Conservation (phyloP, 257 asterid genomes). For the Jasminum sambac region DNA sequence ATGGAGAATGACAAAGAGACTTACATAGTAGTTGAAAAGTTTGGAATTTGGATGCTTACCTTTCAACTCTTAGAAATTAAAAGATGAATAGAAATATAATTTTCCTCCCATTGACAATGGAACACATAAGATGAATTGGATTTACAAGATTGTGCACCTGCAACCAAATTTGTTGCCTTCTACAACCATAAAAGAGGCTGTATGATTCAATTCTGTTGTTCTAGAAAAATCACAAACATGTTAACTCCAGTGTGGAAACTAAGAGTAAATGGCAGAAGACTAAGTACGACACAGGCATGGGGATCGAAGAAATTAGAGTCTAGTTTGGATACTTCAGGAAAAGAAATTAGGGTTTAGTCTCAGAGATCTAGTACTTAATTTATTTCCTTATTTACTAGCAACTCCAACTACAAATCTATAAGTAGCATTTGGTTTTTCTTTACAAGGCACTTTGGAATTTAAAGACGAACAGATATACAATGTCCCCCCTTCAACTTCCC, state of each 20-base stretch:
- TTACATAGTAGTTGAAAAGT: no score
- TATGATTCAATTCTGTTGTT: not conserved
- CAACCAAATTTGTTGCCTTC: not conserved
- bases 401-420: not conserved
- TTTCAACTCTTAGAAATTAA: no score
- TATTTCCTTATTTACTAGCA: not conserved
- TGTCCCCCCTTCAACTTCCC: not conserved
- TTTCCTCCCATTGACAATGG: not conserved
- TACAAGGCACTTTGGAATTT: not conserved
- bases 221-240: not conserved
- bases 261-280: not conserved
- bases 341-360: not conserved
- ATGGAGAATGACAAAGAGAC: no score
- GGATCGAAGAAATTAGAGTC: not conserved
- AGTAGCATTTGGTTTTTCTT: not conserved
- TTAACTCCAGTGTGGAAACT: not conserved
- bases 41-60: no score
- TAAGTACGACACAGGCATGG: not conserved
- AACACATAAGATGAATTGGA: not conserved
- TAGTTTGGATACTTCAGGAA: not conserved
- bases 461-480: no score
- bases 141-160: not conserved
- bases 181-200: not conserved
- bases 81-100: no score
- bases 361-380: not conserved